A percentile compares a stretch with the other conserved stretches of the same genome.
These are phyloP conservation scores for Echites panduratus DNA, from an alignment of 257 asterid genomes.

Conservation along the genomic window DNA sequence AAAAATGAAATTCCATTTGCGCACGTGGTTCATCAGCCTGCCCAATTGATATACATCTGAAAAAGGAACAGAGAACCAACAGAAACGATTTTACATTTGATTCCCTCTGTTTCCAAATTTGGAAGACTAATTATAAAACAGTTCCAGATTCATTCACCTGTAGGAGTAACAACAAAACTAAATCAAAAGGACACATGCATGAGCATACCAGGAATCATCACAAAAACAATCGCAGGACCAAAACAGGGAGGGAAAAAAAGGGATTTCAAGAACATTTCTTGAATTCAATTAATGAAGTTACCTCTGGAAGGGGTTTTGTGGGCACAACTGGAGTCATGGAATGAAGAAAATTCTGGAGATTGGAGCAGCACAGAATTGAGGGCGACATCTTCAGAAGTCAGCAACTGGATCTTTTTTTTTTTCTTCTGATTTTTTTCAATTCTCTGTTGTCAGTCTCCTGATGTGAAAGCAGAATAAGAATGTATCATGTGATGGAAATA, in stretches of 20 bases:
- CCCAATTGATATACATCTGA: background rate
- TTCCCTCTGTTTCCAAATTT: background rate
- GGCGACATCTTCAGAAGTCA: background rate
- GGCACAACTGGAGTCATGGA: conserved; percentile 23
- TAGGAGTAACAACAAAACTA: background rate
- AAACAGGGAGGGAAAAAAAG: too few species aligned
- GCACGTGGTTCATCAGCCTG: too few species aligned
- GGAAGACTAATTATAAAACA: too few species aligned
- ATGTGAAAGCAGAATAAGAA: background rate
- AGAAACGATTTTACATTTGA: background rate
- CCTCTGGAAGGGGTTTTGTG: conserved; percentile 18
- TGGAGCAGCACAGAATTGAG: background rate
- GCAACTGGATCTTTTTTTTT: too few species aligned
- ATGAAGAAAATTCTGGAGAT: conserved; percentile 19
- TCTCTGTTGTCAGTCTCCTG: background rate
- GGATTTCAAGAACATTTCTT: background rate
- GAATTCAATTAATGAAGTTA: background rate
- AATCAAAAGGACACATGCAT: background rate
- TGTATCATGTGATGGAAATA: background rate
- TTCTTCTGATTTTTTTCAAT: too few species aligned
- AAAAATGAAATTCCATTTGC: too few species aligned
- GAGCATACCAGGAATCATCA: too few species aligned
- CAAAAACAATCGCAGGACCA: background rate
- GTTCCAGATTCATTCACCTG: background rate
- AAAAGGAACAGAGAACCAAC: background rate